phyloP scores from a whole-genome alignment of 2,329 filamentous ascomycete species.

The Ampelomyces quisqualis region DNA sequence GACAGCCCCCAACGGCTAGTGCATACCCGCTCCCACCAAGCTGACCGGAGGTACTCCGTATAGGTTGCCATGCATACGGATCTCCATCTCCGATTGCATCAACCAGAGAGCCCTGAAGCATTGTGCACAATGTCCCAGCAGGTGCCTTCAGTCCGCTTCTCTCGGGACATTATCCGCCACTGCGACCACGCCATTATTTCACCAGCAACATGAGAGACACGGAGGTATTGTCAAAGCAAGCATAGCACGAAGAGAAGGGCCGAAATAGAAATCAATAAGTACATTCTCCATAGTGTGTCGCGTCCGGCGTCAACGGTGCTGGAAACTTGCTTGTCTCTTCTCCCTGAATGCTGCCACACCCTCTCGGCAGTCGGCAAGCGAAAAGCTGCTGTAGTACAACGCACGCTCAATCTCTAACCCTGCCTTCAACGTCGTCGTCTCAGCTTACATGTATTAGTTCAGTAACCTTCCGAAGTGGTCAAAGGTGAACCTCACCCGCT shows the following conservation, averaged over 20 bases:
- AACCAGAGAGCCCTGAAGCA: too few relatives aligned
- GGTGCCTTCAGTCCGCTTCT: too few relatives aligned
- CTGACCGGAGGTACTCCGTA: too few relatives aligned
- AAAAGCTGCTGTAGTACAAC: slow-evolving; percentile 41
- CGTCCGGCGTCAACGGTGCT: slow-evolving; percentile 16
- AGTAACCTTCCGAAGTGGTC: slow-evolving; percentile 7
- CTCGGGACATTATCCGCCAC: slow-evolving; percentile 1
- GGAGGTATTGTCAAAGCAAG: background rate
- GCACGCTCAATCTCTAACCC: slow-evolving; percentile 44
- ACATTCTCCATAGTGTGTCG: background rate
- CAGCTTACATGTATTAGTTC: slow-evolving; percentile 37
- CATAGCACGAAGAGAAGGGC: slow-evolving; percentile 2
- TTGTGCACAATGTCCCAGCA: too few relatives aligned
- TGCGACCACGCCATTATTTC: background rate
- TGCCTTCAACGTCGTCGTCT: slow-evolving; percentile 46
- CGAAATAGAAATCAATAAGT: slow-evolving; percentile 1
- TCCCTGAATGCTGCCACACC: slow-evolving; percentile 48
- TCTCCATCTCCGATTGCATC: too few relatives aligned
- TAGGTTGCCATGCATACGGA: too few relatives aligned
- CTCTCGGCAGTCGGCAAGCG: slow-evolving; percentile 45
- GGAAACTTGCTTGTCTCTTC: slow-evolving; percentile 37
- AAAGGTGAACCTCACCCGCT: slow-evolving; percentile 40
- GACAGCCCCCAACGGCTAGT: too few relatives aligned
- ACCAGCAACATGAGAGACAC: background rate
- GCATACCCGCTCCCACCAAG: too few relatives aligned